A percentile compares a stretch with the other conserved stretches of the same genome.
These are phyloP conservation scores for Aspergillus carlsbadensis DNA, from an alignment of 495 filamentous ascomycete genomes.

Conservation along the genomic window DNA sequence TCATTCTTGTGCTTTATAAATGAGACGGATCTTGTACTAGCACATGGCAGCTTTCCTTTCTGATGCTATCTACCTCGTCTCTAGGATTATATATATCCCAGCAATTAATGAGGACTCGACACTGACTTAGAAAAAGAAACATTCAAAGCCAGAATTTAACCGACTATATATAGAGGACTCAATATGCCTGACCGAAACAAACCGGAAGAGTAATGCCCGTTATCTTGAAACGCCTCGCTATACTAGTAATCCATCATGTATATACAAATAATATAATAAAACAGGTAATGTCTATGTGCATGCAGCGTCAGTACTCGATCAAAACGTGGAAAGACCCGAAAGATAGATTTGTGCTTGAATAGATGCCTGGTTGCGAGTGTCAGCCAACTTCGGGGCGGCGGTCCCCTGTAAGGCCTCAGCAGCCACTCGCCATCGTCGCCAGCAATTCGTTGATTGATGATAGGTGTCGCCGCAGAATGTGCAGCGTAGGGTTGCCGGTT, in stretches of 20 bases:
- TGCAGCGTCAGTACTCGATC: neutral
- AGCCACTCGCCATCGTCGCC: constrained; percentile 27
- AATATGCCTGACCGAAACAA: neutral
- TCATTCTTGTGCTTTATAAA: neutral
- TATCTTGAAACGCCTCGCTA: constrained; percentile 6
- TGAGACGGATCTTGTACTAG: no score
- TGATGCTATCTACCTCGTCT: no score
- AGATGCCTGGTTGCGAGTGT: constrained; percentile 21
- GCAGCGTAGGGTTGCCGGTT: constrained; percentile 12
- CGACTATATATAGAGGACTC: neutral
- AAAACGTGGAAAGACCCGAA: constrained; percentile 22
- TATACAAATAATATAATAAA: neutral
- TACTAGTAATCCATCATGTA: constrained; percentile 2
- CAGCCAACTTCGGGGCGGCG: constrained; percentile 23
- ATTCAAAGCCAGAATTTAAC: neutral
- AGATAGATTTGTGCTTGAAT: constrained; percentile 27
- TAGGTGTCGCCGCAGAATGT: constrained; percentile 24
- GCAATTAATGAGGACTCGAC: no score
- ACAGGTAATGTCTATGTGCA: neutral
- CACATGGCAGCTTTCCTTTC: no score
- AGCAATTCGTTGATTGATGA: constrained; percentile 24
- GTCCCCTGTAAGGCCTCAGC: constrained; percentile 26
- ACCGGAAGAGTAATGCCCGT: neutral
- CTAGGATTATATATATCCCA: no score
- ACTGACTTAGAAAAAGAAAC: no score